Percentiles rank a stretch among this genome's conserved stretches.
phyloP scores from a whole-genome alignment of 2,329 filamentous ascomycete genomes.

The Ceratocystis diversiconidia region DNA sequence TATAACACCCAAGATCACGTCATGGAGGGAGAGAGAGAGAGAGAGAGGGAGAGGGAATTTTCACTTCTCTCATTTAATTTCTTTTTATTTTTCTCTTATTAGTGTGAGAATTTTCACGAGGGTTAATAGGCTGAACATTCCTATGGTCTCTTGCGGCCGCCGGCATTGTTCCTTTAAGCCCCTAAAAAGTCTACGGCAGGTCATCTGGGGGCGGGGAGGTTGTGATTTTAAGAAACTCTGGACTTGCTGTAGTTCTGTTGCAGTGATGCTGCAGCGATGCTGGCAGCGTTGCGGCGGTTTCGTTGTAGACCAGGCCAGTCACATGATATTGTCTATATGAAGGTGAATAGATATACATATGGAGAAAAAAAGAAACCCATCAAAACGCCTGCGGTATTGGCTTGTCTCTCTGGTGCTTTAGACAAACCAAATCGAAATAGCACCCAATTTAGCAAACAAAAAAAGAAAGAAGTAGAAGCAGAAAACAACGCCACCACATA shows the following conservation, averaged over 20 bases:
- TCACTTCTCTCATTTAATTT: not conserved
- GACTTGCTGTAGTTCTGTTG: too few species aligned
- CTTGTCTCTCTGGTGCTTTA: not conserved
- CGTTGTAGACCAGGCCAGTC: not conserved
- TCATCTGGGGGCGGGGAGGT: too few species aligned
- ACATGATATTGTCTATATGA: slow-evolving; percentile 2
- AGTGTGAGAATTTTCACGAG: not conserved
- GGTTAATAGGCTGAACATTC: not conserved
- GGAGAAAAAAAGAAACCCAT: not conserved
- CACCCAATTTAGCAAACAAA: not conserved
- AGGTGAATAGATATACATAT: not conserved
- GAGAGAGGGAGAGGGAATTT: not conserved
- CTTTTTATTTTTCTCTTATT: not conserved
- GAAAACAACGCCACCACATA: not conserved
- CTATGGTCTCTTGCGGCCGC: not conserved
- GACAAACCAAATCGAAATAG: not conserved
- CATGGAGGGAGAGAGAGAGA: not conserved
- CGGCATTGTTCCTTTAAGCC: too few species aligned
- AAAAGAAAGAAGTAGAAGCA: not conserved
- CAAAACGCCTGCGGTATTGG: not conserved
- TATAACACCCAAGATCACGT: not conserved
- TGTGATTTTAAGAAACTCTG: too few species aligned
- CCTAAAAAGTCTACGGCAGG: too few species aligned
- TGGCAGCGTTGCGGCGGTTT: too few species aligned
- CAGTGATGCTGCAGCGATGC: too few species aligned